phyloP scores from a whole-genome alignment of 2,329 filamentous ascomycete genomes.

The Cercospora brassicicola region DNA sequence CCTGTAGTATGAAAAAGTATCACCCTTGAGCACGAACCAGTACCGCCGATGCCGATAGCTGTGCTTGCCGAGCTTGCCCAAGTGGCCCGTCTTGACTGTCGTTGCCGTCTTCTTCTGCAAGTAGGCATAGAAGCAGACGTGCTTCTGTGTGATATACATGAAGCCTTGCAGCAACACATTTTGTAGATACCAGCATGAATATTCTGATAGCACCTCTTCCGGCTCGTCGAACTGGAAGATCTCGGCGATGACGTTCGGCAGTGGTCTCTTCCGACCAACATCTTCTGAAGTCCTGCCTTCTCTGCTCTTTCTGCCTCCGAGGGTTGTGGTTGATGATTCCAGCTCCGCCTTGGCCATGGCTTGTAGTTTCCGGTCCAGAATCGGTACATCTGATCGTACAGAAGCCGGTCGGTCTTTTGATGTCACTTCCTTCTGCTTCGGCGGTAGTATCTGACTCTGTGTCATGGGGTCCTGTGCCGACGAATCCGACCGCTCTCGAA shows the following conservation, averaged over 20 bases:
- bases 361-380: conserved; percentile 69
- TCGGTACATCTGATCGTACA: conserved; percentile 59
- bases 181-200: conserved; percentile 89
- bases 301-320: conserved; percentile 26
- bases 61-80: conserved; percentile 83
- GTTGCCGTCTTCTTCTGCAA: conserved; percentile 85
- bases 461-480: conserved; percentile 35
- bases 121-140: conserved; percentile 97
- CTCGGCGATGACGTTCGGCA: conserved; percentile 34
- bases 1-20: conserved; percentile 85
- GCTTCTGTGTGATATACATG: conserved; percentile 89
- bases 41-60: conserved; percentile 86
- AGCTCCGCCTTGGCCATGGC: conserved; percentile 34
- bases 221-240: conserved; percentile 80
- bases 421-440: conserved; percentile 23
- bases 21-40: conserved; percentile 90
- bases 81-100: conserved; percentile 80
- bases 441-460: conserved; percentile 35
- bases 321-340: conserved; percentile 32
- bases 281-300: conserved; percentile 23
- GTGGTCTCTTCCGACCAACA: conserved; percentile 11
- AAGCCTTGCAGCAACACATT: conserved; percentile 91
- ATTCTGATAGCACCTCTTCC: conserved; percentile 88
- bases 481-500: conserved; percentile 40
- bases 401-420: conserved; percentile 29